Evolutionary conservation across 768 basidiomycete genomes (phyloP).

Genomic region (Heimioporus sp.): DNA sequence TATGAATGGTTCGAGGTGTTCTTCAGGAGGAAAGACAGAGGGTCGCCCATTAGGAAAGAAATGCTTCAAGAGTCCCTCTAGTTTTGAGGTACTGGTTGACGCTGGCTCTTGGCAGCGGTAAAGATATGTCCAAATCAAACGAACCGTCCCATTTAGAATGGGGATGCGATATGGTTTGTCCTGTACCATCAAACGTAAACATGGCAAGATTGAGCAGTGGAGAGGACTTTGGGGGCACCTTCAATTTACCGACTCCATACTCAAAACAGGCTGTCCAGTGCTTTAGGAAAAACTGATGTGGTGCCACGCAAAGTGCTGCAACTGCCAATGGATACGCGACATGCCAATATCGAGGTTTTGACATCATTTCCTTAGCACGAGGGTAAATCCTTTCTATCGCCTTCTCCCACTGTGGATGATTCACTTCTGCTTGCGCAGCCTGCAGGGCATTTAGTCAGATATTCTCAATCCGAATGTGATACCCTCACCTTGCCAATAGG

Average conservation of each 20-base stretch:
- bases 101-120: constrained; percentile 86
- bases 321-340: constrained; percentile 83
- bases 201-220: not conserved
- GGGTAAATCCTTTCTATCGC: constrained; percentile 84
- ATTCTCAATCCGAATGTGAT: not conserved
- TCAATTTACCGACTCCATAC: constrained; percentile 68
- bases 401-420: constrained; percentile 92
- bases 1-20: constrained; percentile 73
- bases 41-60: constrained; percentile 77
- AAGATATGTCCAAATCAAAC: constrained; percentile 92
- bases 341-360: constrained; percentile 88
- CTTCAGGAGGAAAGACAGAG: constrained; percentile 62
- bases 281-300: constrained; percentile 79
- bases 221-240: constrained; percentile 46
- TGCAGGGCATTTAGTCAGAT: constrained; percentile 27
- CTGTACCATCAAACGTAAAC: constrained; percentile 37
- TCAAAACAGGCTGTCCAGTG: constrained; percentile 81
- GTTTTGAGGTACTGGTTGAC: constrained; percentile 74
- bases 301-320: constrained; percentile 83
- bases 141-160: constrained; percentile 78
- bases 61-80: constrained; percentile 71
- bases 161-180: constrained; percentile 71
- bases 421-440: constrained; percentile 95
- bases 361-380: constrained; percentile 80
- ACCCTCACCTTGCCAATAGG: constrained; percentile 76